Conservation (phyloP, 176 grass and related monocot genomes). For the Eremochloa ophiuroides region DNA sequence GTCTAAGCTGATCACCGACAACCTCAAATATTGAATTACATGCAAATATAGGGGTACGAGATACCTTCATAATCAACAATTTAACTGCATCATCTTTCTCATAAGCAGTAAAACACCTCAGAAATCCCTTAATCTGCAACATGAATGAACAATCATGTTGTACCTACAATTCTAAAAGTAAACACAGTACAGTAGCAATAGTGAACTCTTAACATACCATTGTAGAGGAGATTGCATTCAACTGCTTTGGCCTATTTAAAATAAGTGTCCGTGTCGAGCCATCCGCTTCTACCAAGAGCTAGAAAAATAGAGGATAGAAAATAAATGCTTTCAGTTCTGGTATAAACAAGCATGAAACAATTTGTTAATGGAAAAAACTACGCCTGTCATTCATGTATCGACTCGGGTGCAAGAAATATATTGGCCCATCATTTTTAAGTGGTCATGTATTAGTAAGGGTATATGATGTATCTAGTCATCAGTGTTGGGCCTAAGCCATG, state of each 20-base stretch:
- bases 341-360: neutral
- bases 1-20: neutral
- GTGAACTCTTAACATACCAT: slow-evolving; percentile 49
- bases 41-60: neutral
- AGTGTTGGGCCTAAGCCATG: too few species aligned
- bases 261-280: slow-evolving; percentile 65
- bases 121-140: slow-evolving; percentile 60
- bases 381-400: too few species aligned
- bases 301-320: neutral
- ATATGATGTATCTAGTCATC: too few species aligned
- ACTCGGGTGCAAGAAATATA: too few species aligned
- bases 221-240: slow-evolving; percentile 71
- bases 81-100: slow-evolving; percentile 62
- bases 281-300: slow-evolving; percentile 79
- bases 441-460: too few species aligned
- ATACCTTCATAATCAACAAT: slow-evolving; percentile 83
- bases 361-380: too few species aligned
- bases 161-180: neutral
- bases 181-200: neutral
- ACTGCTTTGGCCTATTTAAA: slow-evolving; percentile 75
- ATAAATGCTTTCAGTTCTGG: neutral
- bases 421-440: too few species aligned
- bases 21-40: neutral
- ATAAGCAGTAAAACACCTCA: slow-evolving; percentile 53
- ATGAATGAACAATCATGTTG: neutral